Percentiles rank a stretch among this genome's conserved stretches.
Evolutionary conservation across 1,284 basidiomycete genomes (phyloP).

Genomic region (Amylostereum areolatum): DNA sequence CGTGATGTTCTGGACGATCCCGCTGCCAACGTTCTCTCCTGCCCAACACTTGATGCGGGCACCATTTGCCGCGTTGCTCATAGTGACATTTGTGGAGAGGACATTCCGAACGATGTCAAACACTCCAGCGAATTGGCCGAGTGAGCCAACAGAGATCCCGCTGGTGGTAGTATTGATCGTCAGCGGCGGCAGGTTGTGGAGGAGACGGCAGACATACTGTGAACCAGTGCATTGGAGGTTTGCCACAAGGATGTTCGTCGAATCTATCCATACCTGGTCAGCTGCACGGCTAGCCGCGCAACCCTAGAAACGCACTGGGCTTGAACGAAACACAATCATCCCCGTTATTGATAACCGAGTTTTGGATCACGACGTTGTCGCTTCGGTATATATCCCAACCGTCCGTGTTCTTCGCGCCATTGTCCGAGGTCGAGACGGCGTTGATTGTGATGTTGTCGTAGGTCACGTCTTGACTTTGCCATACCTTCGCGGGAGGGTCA

Average conservation of each 20-base stretch:
- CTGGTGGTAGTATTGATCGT: conserved; percentile 16
- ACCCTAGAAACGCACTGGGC: conserved; percentile 26
- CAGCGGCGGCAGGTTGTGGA: neutral
- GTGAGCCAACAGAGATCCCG: conserved; percentile 40
- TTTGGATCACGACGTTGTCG: conserved; percentile 23
- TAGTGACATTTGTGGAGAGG: conserved; percentile 33
- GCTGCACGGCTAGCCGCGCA: neutral
- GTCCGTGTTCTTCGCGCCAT: conserved; percentile 47
- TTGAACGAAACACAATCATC: conserved; percentile 40
- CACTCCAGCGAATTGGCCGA: conserved; percentile 43
- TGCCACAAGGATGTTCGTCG: conserved; percentile 35
- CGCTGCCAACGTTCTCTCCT: conserved; percentile 25
- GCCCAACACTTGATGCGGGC: conserved; percentile 46
- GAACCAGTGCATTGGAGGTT: conserved; percentile 39
- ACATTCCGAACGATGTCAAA: conserved; percentile 45
- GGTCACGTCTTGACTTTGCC: conserved; percentile 31
- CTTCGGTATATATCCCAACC: conserved; percentile 60
- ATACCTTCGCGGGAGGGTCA: conserved; percentile 15
- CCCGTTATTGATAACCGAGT: conserved; percentile 26
- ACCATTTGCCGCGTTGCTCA: conserved; percentile 44
- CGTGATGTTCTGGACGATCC: conserved; percentile 33
- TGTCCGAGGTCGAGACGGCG: conserved; percentile 36
- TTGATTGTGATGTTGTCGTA: conserved; percentile 33
- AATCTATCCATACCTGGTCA: conserved; percentile 19
- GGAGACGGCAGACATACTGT: conserved; percentile 20